Base-by-base conservation (phyloP, 129 eudicot species). In the Arctium lappa region DNA sequence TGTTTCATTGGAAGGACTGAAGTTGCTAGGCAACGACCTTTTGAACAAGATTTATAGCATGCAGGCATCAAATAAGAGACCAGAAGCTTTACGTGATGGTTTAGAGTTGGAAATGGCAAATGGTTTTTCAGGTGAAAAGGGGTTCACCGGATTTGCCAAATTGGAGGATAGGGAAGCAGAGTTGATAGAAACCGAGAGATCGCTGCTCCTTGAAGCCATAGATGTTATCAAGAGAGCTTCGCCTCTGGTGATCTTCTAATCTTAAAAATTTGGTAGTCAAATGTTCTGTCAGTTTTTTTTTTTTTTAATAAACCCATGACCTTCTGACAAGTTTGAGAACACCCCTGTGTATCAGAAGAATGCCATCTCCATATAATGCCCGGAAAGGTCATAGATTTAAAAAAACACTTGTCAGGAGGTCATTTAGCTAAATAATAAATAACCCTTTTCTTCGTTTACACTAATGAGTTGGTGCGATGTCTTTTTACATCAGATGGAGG, bases 231-330 rank as follows among this genome's bases (percentile, higher is more conserved):
- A 88, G 89, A 89, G 91, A 90, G 99, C 99, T 86, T 89, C 97
- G 68, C 99, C 99, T 78, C 90, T 88, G 98, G 99, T 95, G 99
- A 95, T 88, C 87, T 87, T 95, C 88, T 89, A 86, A 74, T 91
- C 86, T 84, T 90, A 80, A 78, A 22, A 78, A 77, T 80, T 90
- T 86, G 86, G 94, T 90, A 87, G 89, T 2, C 3, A 78, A 76
- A 83, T 78, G 29, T 60, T n/a, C 66, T 60, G 27, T n/a, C 9
- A 4, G 22, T 16, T 60, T 60, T 33, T 6, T 60, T 33, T 6
- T 60, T 60, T 4, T 22, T 22, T 22, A 22, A 22, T 60, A 60
- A 60, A 60, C n/a, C 27, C 12, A n/a, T 18, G 68, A 60, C 68
- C 68, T 60, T 60, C 9, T 60, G 68, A 18, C 68, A 60, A 60